These are phyloP conservation scores for Leptographium lundbergii DNA, from an alignment of 2,329 filamentous ascomycete species.

Conservation along the genomic window DNA sequence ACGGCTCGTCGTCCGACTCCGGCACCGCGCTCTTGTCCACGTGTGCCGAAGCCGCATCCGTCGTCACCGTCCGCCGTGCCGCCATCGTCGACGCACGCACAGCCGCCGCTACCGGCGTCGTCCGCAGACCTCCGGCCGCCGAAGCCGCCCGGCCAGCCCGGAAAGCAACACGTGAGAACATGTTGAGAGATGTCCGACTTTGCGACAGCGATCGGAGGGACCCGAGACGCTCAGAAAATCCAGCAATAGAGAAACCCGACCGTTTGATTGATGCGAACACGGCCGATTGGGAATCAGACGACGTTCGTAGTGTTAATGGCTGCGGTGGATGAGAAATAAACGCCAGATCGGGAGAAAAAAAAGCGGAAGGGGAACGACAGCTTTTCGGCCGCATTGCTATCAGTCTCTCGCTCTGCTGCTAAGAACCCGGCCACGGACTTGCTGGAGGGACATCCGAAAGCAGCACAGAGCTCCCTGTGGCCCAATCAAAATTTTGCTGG, in stretches of 20 bases:
- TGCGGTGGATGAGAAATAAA: neutral
- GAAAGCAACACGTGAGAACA: constrained; percentile 62
- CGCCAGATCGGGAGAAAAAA: constrained; percentile 1
- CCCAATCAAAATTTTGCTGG: neutral
- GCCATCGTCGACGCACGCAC: constrained; percentile 19
- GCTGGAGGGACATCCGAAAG: neutral
- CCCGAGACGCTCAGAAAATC: neutral
- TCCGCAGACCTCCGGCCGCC: constrained; percentile 3
- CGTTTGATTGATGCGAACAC: neutral
- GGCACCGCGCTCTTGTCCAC: constrained; percentile 61
- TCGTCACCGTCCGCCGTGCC: constrained; percentile 68
- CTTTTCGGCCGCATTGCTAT: neutral
- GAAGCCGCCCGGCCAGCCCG: constrained; percentile 42
- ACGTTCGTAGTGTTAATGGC: neutral
- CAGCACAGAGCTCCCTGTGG: neutral
- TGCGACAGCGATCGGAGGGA: neutral
- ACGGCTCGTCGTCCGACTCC: constrained; percentile 86
- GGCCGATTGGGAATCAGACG: neutral
- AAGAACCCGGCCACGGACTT: neutral
- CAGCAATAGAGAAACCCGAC: too few species aligned
- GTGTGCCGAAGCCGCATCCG: constrained; percentile 84
- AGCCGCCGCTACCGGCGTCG: constrained; percentile 2
- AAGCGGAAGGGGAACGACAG: neutral
- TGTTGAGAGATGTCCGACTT: constrained; percentile 20
- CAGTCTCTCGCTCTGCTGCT: neutral